Evolutionary conservation across 805 yeast genomes (phyloP), one percentile per base, ranked within the genome.

Genomic region (Metschnikowia kofuensis): DNA sequence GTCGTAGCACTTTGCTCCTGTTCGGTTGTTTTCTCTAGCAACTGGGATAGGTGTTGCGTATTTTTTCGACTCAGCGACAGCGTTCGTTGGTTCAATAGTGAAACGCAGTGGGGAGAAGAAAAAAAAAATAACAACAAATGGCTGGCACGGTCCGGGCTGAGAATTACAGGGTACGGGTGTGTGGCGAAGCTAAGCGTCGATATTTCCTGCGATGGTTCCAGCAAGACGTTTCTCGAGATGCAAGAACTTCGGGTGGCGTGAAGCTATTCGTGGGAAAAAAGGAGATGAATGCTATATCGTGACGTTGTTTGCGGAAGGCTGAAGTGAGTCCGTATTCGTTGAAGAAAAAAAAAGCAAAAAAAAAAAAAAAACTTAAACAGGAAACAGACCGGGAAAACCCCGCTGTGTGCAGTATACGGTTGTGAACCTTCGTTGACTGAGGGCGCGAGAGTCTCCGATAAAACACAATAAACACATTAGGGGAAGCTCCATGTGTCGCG

Each of bases 281-380:
- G 5, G 21, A 34, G 27, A 16, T 2, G 5, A 30, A 10, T 12
- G 32, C 12, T 30, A 10, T 30, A n/a, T 12, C 32, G 32, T 3
- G 32, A 12, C 13, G 32, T 30, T 30, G 32, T 30, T 36, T 44
- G 43, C 21, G 15, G 48, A 42, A 38, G 29, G 38, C 38, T 44
- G 40, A 29, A 29, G 31, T 36, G 49, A 41, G 49, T 42, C 45
- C 44, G 42, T 34, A 38, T 42, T 40, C 43, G 47, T 44, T 49
- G 47, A 47, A 37, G 13, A 29, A 35, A 42, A 35, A 42, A 39
- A 48, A 39, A 16, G 38, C 21, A 26, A 38, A 30, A 29, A 35
- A 42, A 38, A 42, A 39, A 48, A 39, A 16, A 37, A 21, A 26
- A 38, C 36, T 15, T 37, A 30, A 47, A 34, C 43, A 26, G 47